A percentile compares a stretch with the other conserved stretches of the same genome.
phyloP scores from a whole-genome alignment of 2,329 filamentous ascomycete genomes.

The Fusarium praegraminearum region DNA sequence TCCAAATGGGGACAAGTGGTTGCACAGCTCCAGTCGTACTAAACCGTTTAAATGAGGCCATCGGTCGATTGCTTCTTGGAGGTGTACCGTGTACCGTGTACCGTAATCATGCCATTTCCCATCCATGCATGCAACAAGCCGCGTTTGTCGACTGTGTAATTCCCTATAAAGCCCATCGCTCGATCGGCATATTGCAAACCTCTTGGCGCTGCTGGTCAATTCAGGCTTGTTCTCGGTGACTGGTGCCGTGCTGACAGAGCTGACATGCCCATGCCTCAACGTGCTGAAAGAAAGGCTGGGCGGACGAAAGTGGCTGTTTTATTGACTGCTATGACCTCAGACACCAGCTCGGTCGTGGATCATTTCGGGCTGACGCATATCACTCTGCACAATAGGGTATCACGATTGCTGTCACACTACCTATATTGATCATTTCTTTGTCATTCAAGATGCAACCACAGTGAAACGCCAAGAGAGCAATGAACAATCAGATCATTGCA shows the following conservation, averaged over 20 bases:
- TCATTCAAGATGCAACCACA: not conserved
- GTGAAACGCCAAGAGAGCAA: not conserved
- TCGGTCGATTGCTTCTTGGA: slow-evolving; percentile 15
- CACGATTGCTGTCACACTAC: not conserved
- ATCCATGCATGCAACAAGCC: slow-evolving; percentile 7
- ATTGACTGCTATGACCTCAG: not conserved
- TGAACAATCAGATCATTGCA: not conserved
- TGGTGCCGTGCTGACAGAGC: slow-evolving; percentile 5
- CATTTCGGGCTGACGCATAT: not conserved
- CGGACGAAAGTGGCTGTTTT: not conserved
- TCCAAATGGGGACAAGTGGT: slow-evolving; percentile 11
- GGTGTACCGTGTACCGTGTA: not conserved
- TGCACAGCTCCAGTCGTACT: slow-evolving; percentile 9
- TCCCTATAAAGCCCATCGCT: slow-evolving; percentile 7
- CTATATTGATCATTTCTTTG: not conserved
- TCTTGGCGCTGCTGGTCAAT: slow-evolving; percentile 17
- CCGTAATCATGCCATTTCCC: not conserved
- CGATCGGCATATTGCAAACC: not conserved
- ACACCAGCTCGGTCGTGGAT: not conserved
- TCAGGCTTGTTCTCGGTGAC: not conserved
- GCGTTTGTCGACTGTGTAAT: slow-evolving; percentile 5
- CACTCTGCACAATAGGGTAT: not conserved
- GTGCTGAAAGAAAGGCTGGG: not conserved
- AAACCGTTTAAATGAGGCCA: slow-evolving; percentile 16
- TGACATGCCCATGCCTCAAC: slow-evolving; percentile 6